phyloP scores from a whole-genome alignment of 2,329 filamentous ascomycete species.

The Rhexocercosporidium sp. region DNA sequence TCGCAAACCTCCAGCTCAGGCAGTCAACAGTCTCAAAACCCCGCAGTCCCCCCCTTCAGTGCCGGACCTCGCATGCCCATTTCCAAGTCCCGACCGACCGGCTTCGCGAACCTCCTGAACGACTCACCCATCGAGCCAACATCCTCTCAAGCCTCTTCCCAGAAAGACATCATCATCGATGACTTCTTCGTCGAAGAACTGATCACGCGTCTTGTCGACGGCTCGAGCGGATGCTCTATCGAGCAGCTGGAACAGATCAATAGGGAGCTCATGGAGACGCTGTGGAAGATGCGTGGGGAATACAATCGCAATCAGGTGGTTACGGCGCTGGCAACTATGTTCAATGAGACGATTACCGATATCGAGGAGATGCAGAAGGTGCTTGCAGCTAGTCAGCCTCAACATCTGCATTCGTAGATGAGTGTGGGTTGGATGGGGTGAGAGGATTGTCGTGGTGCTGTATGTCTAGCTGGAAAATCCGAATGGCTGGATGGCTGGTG shows the following conservation, averaged over 20 bases:
- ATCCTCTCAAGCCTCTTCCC: constrained; percentile 37
- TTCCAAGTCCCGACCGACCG: constrained; percentile 33
- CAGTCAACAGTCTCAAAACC: constrained; percentile 40
- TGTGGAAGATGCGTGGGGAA: constrained; percentile 80
- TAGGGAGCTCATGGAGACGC: constrained; percentile 84
- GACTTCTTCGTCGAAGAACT: constrained; percentile 43
- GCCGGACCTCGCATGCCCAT: constrained; percentile 37
- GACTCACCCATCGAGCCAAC: constrained; percentile 39
- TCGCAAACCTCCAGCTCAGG: constrained; percentile 40
- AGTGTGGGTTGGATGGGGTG: background rate
- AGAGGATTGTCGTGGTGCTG: background rate
- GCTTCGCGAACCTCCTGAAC: constrained; percentile 40
- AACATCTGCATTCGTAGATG: constrained; percentile 5
- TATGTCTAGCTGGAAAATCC: background rate
- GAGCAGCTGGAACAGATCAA: constrained; percentile 97
- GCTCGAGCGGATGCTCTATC: constrained; percentile 56
- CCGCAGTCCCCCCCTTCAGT: constrained; percentile 47
- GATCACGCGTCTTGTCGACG: constrained; percentile 32
- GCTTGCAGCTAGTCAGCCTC: constrained; percentile 35
- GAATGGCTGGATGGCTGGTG: background rate
- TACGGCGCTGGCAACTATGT: constrained; percentile 66
- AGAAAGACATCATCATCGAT: constrained; percentile 46
- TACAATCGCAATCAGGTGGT: constrained; percentile 84
- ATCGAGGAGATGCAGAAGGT: constrained; percentile 54
- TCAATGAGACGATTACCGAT: constrained; percentile 76